These are phyloP conservation scores for Pichia manshurica DNA, from an alignment of 805 yeast genomes.

Conservation along the genomic window DNA sequence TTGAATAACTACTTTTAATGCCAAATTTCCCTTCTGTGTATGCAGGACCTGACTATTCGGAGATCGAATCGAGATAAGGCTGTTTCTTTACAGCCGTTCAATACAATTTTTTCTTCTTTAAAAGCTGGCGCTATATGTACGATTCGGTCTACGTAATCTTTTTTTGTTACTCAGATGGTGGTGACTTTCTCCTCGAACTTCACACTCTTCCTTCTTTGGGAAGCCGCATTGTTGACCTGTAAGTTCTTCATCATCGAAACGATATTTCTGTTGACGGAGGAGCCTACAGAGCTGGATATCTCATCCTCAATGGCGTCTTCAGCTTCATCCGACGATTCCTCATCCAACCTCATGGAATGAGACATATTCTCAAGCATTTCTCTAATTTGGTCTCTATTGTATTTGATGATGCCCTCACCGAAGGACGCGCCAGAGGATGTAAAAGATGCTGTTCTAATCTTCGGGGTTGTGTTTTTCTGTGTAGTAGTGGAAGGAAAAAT, in stretches of 20 bases:
- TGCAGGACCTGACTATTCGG: too few relatives aligned
- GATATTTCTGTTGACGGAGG: background rate
- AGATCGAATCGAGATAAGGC: too few relatives aligned
- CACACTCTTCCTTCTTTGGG: constrained; percentile 27
- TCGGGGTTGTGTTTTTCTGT: background rate
- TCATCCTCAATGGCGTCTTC: constrained; percentile 9
- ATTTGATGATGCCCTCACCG: constrained; percentile 33
- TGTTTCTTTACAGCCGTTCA: background rate
- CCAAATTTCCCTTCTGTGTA: too few relatives aligned
- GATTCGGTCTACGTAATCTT: background rate
- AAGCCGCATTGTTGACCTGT: background rate
- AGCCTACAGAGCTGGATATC: background rate
- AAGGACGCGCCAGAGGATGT: constrained; percentile 33
- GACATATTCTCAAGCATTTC: constrained; percentile 29
- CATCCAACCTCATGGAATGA: constrained; percentile 13
- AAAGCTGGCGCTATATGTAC: too few relatives aligned
- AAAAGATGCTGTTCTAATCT: constrained; percentile 22
- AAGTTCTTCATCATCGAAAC: constrained; percentile 8
- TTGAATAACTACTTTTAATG: too few relatives aligned
- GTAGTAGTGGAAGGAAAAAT: background rate
- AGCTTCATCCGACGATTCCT: constrained; percentile 13
- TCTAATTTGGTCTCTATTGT: constrained; percentile 29
- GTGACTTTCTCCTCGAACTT: constrained; percentile 23
- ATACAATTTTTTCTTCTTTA: background rate
- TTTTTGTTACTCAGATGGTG: background rate